These are phyloP conservation scores for Hansfordia pulvinata DNA, from an alignment of 2,329 filamentous ascomycete species.

Conservation along the genomic window DNA sequence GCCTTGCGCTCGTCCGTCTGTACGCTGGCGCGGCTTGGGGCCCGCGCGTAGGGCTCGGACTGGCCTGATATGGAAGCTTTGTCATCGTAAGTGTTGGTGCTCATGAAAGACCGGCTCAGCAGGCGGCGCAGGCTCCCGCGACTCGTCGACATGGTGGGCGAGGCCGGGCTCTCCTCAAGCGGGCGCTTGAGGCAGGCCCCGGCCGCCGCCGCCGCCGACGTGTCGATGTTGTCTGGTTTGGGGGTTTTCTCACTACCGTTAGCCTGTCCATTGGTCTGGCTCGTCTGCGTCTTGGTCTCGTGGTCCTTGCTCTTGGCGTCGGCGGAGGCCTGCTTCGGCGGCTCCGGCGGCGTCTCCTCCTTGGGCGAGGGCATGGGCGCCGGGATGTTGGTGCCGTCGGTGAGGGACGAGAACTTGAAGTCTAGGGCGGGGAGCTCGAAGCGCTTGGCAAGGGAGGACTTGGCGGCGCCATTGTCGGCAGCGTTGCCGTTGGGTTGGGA, in stretches of 20 bases:
- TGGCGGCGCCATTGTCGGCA: slow-evolving; percentile 6
- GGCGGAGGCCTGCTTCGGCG: slow-evolving; percentile 20
- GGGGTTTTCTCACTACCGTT: slow-evolving; percentile 28
- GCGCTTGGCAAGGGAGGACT: slow-evolving; percentile 14
- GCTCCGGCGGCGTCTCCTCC: slow-evolving; percentile 28
- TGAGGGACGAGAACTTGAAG: slow-evolving; percentile 44
- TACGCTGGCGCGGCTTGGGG: slow-evolving; percentile 35
- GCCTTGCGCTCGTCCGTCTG: slow-evolving; percentile 37
- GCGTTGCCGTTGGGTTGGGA: slow-evolving; percentile 10
- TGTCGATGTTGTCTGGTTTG: slow-evolving; percentile 14
- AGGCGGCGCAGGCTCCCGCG: slow-evolving; percentile 44
- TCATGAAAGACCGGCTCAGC: slow-evolving; percentile 41
- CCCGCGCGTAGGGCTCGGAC: slow-evolving; percentile 20
- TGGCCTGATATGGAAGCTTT: slow-evolving; percentile 22
- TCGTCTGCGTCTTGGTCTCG: slow-evolving; percentile 11
- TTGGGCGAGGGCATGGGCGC: slow-evolving; percentile 42
- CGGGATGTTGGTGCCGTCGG: slow-evolving; percentile 47
- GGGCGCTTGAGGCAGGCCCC: slow-evolving; percentile 30
- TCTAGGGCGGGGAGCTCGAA: slow-evolving; percentile 46
- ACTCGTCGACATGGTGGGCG: slow-evolving; percentile 35
- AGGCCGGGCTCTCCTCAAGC: slow-evolving; percentile 35
- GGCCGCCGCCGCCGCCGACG: slow-evolving; percentile 4
- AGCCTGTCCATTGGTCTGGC: slow-evolving; percentile 13
- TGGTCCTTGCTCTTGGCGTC: slow-evolving; percentile 7
- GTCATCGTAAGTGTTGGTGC: slow-evolving; percentile 35